Evolutionary conservation across 2,329 filamentous ascomycete genomes (phyloP).

Genomic region (Nigrospora sphaerica): DNA sequence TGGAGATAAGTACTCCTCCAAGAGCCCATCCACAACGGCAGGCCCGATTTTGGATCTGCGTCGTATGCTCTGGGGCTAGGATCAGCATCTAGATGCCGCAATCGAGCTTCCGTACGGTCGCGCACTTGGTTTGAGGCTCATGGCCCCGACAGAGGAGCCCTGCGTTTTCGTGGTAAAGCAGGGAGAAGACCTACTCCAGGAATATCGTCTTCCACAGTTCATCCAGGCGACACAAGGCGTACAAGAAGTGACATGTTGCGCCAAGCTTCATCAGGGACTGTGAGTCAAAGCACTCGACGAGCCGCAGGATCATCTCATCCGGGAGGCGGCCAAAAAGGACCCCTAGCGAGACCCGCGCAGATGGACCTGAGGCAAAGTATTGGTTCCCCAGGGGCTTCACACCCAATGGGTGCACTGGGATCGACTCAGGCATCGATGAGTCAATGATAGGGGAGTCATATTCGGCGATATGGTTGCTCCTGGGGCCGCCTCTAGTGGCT

Average conservation of each 20-base stretch:
- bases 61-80: neutral
- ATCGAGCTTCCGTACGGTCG: too few relatives aligned
- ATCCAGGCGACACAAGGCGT: conserved; percentile 76
- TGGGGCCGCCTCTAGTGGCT: neutral
- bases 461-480: neutral
- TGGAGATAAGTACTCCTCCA: conserved; percentile 77
- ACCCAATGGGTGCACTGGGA: conserved; percentile 73
- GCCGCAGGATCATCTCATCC: conserved; percentile 70
- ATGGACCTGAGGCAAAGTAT: conserved; percentile 56
- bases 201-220: conserved; percentile 87
- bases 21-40: conserved; percentile 62
- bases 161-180: neutral
- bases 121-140: too few relatives aligned
- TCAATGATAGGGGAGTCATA: conserved; percentile 1
- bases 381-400: conserved; percentile 85
- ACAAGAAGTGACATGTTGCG: conserved; percentile 75
- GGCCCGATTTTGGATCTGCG: neutral
- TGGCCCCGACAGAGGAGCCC: neutral
- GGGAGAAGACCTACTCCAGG: conserved; percentile 60
- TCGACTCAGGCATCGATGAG: conserved; percentile 30
- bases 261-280: conserved; percentile 58
- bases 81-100: too few relatives aligned
- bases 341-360: conserved; percentile 62
- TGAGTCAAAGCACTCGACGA: conserved; percentile 70
- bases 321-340: conserved; percentile 64